A percentile compares a stretch with the other conserved stretches of the same genome.
Conservation (phyloP, 768 basidiomycete genomes). For the Suillus decipiens region DNA sequence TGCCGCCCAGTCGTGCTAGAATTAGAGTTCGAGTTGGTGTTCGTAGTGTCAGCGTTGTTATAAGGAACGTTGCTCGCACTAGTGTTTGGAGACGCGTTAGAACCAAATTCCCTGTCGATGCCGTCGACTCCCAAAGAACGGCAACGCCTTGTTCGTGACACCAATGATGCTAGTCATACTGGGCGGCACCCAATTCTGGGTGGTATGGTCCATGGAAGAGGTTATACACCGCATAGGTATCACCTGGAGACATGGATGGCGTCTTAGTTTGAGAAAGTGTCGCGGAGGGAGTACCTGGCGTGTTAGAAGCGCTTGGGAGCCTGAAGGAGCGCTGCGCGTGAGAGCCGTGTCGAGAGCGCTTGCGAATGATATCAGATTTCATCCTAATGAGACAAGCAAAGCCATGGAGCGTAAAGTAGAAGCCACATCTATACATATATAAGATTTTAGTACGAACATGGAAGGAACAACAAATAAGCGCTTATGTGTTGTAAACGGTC, state of each 20-base stretch:
- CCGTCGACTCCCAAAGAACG: conserved; percentile 52
- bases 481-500: conserved; percentile 89
- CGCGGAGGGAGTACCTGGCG: conserved; percentile 69
- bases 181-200: conserved; percentile 51
- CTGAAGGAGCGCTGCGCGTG: background rate
- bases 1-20: background rate
- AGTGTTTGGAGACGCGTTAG: conserved; percentile 14
- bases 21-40: background rate
- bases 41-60: background rate
- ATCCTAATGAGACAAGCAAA: conserved; percentile 61
- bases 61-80: conserved; percentile 14
- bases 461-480: conserved; percentile 23
- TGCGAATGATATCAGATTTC: conserved; percentile 90
- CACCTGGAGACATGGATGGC: conserved; percentile 68
- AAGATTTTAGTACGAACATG: conserved; percentile 6
- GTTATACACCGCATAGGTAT: conserved; percentile 39
- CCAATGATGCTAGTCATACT: background rate
- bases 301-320: conserved; percentile 52
- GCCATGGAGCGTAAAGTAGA: conserved; percentile 90
- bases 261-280: conserved; percentile 56
- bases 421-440: conserved; percentile 57
- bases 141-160: conserved; percentile 48
- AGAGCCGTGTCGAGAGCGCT: conserved; percentile 50
- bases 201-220: conserved; percentile 74
- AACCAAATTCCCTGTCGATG: conserved; percentile 42